Conservation (phyloP, 2,329 filamentous ascomycete genomes). For the Colletotrichum sp. region DNA sequence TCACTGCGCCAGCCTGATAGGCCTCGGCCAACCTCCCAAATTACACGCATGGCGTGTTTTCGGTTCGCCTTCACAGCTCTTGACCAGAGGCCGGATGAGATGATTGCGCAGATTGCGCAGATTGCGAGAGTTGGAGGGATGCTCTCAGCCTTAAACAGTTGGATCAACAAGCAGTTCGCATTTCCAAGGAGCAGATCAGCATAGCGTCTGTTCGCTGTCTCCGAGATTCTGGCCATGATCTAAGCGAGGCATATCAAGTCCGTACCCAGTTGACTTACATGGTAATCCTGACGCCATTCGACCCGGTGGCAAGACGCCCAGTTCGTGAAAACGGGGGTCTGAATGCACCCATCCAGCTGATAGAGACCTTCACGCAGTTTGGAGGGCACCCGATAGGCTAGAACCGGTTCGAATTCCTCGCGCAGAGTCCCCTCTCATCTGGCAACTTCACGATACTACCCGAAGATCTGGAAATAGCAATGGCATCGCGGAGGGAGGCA, state of each 20-base stretch:
- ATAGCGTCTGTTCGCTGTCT: background rate
- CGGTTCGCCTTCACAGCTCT: background rate
- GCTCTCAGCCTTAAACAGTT: background rate
- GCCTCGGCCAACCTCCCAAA: background rate
- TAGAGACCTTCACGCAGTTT: background rate
- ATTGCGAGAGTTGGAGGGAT: background rate
- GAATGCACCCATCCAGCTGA: background rate
- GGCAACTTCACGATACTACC: background rate
- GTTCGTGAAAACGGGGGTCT: background rate
- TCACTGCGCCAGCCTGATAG: background rate
- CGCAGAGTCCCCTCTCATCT: background rate
- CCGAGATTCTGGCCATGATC: background rate
- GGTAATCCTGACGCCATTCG: background rate
- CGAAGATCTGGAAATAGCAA: background rate
- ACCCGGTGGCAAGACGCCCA: background rate
- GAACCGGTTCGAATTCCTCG: background rate
- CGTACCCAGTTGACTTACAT: background rate
- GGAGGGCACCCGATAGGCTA: background rate
- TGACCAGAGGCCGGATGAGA: background rate
- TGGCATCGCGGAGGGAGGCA: background rate
- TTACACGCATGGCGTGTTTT: background rate
- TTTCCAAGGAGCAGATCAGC: background rate
- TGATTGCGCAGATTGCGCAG: background rate
- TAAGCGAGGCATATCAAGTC: background rate
- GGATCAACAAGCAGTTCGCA: background rate